Conservation (phyloP, 2,329 filamentous ascomycete genomes). For the Pyrenophora seminiperda region DNA sequence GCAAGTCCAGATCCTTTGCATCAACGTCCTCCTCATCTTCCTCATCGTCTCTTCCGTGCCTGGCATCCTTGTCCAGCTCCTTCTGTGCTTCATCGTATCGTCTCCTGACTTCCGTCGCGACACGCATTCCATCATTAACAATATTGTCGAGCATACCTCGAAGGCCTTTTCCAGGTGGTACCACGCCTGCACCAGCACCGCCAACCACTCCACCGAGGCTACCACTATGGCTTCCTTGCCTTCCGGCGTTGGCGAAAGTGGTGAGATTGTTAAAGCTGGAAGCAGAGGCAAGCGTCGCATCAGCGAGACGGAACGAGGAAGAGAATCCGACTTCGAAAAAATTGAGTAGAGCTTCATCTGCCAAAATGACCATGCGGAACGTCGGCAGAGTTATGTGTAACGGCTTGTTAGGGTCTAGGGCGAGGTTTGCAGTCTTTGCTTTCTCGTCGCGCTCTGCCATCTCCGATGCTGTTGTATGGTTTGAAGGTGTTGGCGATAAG, state of each 20-base stretch:
- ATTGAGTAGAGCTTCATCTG: conserved; percentile 91
- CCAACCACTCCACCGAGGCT: conserved; percentile 53
- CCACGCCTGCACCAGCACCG: conserved; percentile 57
- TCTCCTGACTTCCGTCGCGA: conserved; percentile 87
- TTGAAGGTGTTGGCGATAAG: conserved; percentile 33
- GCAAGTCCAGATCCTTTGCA: conserved; percentile 52
- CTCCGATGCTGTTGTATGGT: conserved; percentile 30
- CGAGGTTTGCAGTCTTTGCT: conserved; percentile 80
- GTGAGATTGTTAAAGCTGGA: conserved; percentile 73
- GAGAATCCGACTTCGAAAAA: conserved; percentile 98
- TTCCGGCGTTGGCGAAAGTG: conserved; percentile 75
- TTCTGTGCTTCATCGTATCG: conserved; percentile 95
- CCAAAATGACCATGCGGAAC: conserved; percentile 97
- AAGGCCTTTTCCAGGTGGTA: conserved; percentile 72
- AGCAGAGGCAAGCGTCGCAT: conserved; percentile 59
- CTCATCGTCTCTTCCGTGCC: conserved; percentile 59
- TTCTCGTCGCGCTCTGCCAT: conserved; percentile 52
- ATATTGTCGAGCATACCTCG: conserved; percentile 96
- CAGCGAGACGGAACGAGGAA: conserved; percentile 85
- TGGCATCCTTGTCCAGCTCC: conserved; percentile 80
- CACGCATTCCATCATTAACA: conserved; percentile 94
- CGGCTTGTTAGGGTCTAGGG: conserved; percentile 89
- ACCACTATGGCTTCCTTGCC: conserved; percentile 51
- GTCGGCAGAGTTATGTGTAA: conserved; percentile 95
- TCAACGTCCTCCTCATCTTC: conserved; percentile 68